These are phyloP conservation scores for Podaxis mareebaensis DNA, from an alignment of 768 basidiomycete genomes.

Conservation along the genomic window DNA sequence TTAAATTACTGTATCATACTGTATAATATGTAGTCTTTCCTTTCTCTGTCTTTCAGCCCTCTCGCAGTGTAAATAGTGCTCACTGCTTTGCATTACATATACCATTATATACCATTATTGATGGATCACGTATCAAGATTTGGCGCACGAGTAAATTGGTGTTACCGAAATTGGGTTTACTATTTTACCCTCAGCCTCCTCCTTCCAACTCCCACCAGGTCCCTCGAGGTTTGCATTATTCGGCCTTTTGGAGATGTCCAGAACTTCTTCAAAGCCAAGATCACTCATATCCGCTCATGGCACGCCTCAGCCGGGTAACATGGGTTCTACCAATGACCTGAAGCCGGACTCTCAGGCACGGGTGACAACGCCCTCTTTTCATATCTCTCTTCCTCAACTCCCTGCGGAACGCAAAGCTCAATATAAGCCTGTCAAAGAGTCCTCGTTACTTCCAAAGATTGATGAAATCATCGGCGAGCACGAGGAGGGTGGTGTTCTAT, in stretches of 20 bases:
- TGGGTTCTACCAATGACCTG: not conserved
- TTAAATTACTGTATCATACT: not conserved
- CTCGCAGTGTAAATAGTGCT: not conserved
- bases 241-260: constrained; percentile 1
- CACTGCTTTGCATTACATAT: not conserved
- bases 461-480: constrained; percentile 63
- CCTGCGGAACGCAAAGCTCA: constrained; percentile 36
- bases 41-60: not conserved
- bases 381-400: constrained; percentile 40
- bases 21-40: not conserved
- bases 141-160: not conserved
- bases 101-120: not conserved
- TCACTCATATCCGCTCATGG: not conserved
- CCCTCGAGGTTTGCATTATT: not conserved
- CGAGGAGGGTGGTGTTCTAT: constrained; percentile 35
- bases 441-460: constrained; percentile 30
- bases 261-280: not conserved
- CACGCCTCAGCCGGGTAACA: not conserved
- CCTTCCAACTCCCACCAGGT: not conserved
- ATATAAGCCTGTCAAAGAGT: constrained; percentile 39
- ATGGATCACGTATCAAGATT: not conserved
- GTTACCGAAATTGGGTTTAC: not conserved
- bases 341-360: not conserved
- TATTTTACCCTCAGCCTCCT: not conserved
- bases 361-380: constrained; percentile 23